Conservation (phyloP, 2,329 filamentous ascomycete genomes). For the Pseudocercospora fijiensis region DNA sequence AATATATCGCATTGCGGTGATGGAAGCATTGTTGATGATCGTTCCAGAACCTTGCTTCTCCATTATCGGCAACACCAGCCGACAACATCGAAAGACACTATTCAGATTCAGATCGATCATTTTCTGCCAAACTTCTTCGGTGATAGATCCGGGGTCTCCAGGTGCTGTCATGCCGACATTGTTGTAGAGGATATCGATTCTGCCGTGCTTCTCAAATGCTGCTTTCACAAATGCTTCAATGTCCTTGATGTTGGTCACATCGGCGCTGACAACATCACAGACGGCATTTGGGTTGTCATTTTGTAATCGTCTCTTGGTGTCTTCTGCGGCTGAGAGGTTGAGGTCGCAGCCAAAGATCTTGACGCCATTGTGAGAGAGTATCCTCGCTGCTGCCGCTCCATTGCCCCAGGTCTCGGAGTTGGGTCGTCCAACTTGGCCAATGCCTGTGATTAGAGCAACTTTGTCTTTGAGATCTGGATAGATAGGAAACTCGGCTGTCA, state of each 20-base stretch:
- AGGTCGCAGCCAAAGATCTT: constrained; percentile 45
- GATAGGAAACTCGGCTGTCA: constrained; percentile 25
- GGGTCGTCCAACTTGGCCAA: constrained; percentile 43
- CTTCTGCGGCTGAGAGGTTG: constrained; percentile 29
- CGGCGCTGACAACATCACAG: constrained; percentile 36
- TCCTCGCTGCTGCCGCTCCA: constrained; percentile 51
- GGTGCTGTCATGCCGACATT: constrained; percentile 48
- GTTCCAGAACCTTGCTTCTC: constrained; percentile 46
- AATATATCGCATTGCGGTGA: constrained; percentile 55
- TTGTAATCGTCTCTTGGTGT: constrained; percentile 39
- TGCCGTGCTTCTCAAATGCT: constrained; percentile 45
- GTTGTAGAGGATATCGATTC: constrained; percentile 53
- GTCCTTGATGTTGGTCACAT: constrained; percentile 52
- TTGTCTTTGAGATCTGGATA: constrained; percentile 43
- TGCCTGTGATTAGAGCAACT: constrained; percentile 49
- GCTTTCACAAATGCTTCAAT: constrained; percentile 47
- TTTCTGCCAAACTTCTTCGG: constrained; percentile 51
- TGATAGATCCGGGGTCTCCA: constrained; percentile 50
- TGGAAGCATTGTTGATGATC: constrained; percentile 50
- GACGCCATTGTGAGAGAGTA: constrained; percentile 51
- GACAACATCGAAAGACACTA: constrained; percentile 54
- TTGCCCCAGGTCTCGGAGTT: constrained; percentile 51
- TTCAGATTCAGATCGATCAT: constrained; percentile 59
- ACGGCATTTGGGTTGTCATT: constrained; percentile 41
- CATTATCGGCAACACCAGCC: constrained; percentile 56